Evolutionary conservation across 2,329 filamentous ascomycete species (phyloP).

Genomic region (Colletotrichum gloeosporioides): DNA sequence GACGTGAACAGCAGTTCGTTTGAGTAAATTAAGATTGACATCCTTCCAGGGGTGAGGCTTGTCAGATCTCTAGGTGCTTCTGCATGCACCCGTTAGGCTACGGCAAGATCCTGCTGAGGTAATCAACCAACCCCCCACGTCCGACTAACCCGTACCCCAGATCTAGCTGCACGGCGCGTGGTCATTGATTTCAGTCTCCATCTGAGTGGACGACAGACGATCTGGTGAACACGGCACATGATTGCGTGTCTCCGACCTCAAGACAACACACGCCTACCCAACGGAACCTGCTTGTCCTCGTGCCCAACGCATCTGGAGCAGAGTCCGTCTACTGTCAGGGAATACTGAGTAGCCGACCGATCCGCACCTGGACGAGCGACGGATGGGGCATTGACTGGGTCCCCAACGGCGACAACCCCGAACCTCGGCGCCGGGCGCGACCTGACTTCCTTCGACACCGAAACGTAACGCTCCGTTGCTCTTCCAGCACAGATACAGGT

Average conservation of each 20-base stretch:
- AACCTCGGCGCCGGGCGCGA: not conserved
- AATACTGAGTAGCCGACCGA: not conserved
- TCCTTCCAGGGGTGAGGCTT: not conserved
- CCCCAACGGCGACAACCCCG: not conserved
- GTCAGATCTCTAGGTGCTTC: not conserved
- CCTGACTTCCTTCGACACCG: not conserved
- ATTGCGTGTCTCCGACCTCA: constrained; percentile 3
- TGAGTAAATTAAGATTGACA: not conserved
- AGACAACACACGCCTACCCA: not conserved
- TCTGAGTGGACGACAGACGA: constrained; percentile 14
- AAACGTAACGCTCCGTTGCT: not conserved
- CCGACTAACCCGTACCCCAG: constrained; percentile 2
- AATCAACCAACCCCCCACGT: not conserved
- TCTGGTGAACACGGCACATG: constrained; percentile 17
- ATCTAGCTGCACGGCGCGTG: constrained; percentile 7
- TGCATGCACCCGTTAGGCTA: not conserved
- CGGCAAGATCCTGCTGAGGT: not conserved
- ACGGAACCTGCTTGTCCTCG: not conserved
- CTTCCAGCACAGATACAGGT: not conserved
- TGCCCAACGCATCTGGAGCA: not conserved
- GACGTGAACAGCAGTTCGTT: not conserved
- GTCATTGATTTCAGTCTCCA: constrained; percentile 9
- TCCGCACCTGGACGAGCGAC: not conserved
- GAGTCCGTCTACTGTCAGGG: not conserved
- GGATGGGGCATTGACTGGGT: not conserved